A percentile compares a stretch with the other conserved stretches of the same genome.
These are phyloP conservation scores for Hypoxylon lenormandii DNA, from an alignment of 495 filamentous ascomycete species.

Conservation along the genomic window DNA sequence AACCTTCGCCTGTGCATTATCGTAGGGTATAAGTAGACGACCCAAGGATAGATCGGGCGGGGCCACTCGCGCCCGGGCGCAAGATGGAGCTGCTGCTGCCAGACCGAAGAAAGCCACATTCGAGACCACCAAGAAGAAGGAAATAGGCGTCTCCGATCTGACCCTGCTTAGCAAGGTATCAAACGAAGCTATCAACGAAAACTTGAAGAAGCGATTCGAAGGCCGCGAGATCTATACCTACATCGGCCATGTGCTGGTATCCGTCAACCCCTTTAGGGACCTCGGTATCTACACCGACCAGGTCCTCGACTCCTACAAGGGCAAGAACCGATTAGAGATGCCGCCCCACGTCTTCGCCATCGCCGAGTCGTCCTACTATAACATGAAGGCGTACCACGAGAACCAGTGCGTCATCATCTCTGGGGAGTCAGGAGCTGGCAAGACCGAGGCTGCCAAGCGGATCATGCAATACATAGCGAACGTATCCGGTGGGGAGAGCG, in stretches of 20 bases:
- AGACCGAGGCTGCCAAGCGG: conserved; percentile 98
- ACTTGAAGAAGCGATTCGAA: conserved; percentile 96
- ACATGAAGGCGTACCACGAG: conserved; percentile 99
- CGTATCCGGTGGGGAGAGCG: conserved; percentile 87
- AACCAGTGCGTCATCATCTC: conserved; percentile 99
- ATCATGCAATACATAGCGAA: conserved; percentile 99
- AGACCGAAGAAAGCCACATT: conserved; percentile 95
- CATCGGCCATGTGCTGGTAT: conserved; percentile 99
- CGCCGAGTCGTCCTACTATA: conserved; percentile 96
- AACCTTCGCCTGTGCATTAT: conserved; percentile 13
- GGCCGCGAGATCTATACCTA: conserved; percentile 99
- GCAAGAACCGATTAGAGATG: conserved; percentile 95
- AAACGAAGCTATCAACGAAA: conserved; percentile 99
- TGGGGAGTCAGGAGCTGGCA: conserved; percentile 97
- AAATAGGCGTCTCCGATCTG: conserved; percentile 97
- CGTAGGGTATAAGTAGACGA: conserved; percentile 68
- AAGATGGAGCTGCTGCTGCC: conserved; percentile 67
- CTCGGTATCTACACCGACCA: conserved; percentile 97
- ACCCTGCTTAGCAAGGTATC: conserved; percentile 98
- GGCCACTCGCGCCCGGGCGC: conserved; percentile 71
- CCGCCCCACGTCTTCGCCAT: conserved; percentile 98
- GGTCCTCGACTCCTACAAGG: conserved; percentile 88
- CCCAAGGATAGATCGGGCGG: conserved; percentile 71
- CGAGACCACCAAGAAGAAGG: conserved; percentile 97
- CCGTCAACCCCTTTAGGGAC: conserved; percentile 98